A percentile compares a stretch with the other conserved stretches of the same genome.
These are phyloP conservation scores for Phaseolus lunatus DNA, from an alignment of 306 rosid genomes.

Conservation along the genomic window DNA sequence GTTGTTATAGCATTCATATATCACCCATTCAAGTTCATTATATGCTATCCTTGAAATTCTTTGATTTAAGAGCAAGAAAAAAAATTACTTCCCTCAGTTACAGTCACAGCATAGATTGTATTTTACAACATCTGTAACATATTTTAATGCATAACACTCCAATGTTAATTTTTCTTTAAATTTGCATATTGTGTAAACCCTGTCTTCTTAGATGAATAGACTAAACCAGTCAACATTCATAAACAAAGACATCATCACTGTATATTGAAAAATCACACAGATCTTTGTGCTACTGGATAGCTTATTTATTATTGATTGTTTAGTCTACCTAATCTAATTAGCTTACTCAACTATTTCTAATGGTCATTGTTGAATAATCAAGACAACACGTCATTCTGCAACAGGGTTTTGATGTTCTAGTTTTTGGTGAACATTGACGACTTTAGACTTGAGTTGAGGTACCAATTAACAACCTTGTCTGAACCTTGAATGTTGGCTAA, in stretches of 20 bases:
- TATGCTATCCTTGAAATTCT: too few species aligned
- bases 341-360: neutral
- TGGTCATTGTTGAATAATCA: constrained; percentile 10
- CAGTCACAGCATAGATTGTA: too few species aligned
- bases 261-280: neutral
- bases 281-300: neutral
- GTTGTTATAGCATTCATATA: too few species aligned
- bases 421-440: neutral
- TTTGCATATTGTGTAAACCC: neutral
- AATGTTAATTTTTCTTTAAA: neutral
- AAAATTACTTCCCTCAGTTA: too few species aligned
- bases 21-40: too few species aligned
- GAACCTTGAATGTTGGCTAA: constrained; percentile 16
- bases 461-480: constrained; percentile 9
- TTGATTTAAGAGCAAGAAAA: too few species aligned
- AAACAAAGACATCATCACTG: neutral
- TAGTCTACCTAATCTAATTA: neutral
- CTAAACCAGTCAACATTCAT: neutral
- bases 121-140: too few species aligned
- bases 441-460: neutral
- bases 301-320: neutral
- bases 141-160: too few species aligned
- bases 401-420: neutral
- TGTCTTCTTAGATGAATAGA: neutral
- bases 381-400: constrained; percentile 22